Percentiles rank a stretch among this genome's conserved stretches.
Evolutionary conservation across 495 filamentous ascomycete genomes (phyloP).

Genomic region (Penicillium taxi): DNA sequence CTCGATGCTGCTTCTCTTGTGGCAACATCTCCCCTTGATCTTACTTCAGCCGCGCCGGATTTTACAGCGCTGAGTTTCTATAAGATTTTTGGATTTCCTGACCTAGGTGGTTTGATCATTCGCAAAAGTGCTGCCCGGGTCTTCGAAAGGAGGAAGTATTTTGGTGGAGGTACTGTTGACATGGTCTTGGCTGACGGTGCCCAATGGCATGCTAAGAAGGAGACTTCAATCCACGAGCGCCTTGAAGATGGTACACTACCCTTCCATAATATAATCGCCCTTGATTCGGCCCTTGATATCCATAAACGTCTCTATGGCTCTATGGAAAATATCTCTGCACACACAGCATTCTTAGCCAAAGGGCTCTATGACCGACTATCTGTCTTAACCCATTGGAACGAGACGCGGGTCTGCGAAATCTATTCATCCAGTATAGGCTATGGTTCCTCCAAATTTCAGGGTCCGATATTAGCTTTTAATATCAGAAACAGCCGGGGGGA

Average conservation of each 20-base stretch:
- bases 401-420: constrained; percentile 53
- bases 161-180: constrained; percentile 94
- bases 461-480: constrained; percentile 82
- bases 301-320: constrained; percentile 63
- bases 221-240: constrained; percentile 62
- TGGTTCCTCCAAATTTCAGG: constrained; percentile 45
- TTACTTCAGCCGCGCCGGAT: constrained; percentile 66
- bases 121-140: constrained; percentile 57
- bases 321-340: constrained; percentile 63
- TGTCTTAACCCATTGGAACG: constrained; percentile 59
- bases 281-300: constrained; percentile 62
- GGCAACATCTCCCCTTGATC: constrained; percentile 66
- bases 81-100: constrained; percentile 95
- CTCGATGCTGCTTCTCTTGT: constrained; percentile 87
- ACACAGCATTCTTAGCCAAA: constrained; percentile 59
- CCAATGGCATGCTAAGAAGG: constrained; percentile 66
- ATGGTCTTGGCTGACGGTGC: constrained; percentile 45
- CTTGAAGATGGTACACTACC: constrained; percentile 89
- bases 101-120: constrained; percentile 81
- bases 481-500: constrained; percentile 54
- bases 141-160: constrained; percentile 63
- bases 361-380: constrained; percentile 51
- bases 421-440: constrained; percentile 48
- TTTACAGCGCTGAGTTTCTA: constrained; percentile 89
- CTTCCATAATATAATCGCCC: constrained; percentile 78